phyloP scores from a whole-genome alignment of 116 monocot species.

The Posidonia oceanica region DNA sequence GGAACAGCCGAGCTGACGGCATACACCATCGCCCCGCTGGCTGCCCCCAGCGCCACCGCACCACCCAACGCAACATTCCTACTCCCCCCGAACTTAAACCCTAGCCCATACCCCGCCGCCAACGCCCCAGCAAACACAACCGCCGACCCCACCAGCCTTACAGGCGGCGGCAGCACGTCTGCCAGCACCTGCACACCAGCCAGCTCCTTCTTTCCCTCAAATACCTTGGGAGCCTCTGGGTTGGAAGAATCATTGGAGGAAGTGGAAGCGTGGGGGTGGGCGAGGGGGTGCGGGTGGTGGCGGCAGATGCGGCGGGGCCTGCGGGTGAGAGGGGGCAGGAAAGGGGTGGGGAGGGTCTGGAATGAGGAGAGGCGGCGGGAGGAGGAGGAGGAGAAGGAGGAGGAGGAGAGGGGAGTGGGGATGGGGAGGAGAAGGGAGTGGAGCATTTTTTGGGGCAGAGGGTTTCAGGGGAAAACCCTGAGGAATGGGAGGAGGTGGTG shows the following conservation, averaged over 20 bases:
- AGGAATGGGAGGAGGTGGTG: neutral
- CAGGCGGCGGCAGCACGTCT: slow-evolving; percentile 45
- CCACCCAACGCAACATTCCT: slow-evolving; percentile 35
- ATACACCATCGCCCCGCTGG: slow-evolving; percentile 35
- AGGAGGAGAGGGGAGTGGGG: neutral
- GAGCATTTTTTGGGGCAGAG: neutral
- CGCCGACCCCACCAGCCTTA: slow-evolving; percentile 37
- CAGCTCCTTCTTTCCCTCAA: slow-evolving; percentile 45
- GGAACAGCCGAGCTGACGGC: slow-evolving; percentile 49
- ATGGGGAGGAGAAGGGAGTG: neutral
- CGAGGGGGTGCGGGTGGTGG: no score
- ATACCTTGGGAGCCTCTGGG: slow-evolving; percentile 10
- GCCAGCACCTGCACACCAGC: slow-evolving; percentile 40
- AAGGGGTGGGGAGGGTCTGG: neutral
- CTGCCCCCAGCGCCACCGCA: slow-evolving; percentile 55
- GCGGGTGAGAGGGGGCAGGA: slow-evolving; percentile 4
- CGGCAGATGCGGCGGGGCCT: neutral
- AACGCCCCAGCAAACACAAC: slow-evolving; percentile 42
- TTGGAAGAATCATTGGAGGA: neutral
- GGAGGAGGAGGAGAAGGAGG: neutral
- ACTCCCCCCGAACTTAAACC: slow-evolving; percentile 33
- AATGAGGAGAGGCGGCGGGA: neutral
- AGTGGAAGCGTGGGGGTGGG: neutral
- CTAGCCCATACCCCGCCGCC: slow-evolving; percentile 62
- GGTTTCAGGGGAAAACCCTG: neutral